Base-by-base conservation (phyloP, 305 asterid species). In the Stenogyne calaminthoides region DNA sequence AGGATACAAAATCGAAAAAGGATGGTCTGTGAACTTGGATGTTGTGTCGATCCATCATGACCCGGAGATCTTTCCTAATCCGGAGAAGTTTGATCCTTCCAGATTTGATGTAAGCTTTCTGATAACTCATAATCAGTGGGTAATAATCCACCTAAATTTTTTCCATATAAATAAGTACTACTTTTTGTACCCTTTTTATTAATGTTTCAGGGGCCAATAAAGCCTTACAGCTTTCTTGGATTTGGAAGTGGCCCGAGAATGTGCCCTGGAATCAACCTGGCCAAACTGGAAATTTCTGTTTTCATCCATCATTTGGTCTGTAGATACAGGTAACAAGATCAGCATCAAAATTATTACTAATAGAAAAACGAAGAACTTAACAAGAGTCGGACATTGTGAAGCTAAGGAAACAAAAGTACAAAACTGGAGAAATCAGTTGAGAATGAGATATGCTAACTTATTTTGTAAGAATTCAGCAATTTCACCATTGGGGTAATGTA, bases 251-350 rank as follows among this genome's bases (percentile, higher is more conserved):
- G 97, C 78, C 96, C 91, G 0, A 80, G 95, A 22, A 89, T 88
- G 96, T 88, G 97, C 70, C 97, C 97, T 27, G 96, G 97, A 83
- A 91, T 91, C 75, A 87, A 89, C 89, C 87, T 91, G n/a, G 96
- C 96, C 67, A 91, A 88, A 80, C 78, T 88, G 73, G 96, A 89
- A 81, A 88, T 91, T 10, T 89, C 73, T 63, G 72, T 88, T 67
- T 89, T 91, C 84, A 77, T 91, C 72, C 97, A 91, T 78, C 93
- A 91, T 71, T 79, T 89, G 60, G 88, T 91, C 74, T 79, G 91
- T 92, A 87, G 88, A 91, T 89, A 88, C 82, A 86, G 78, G 96
- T 84, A 85, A 63, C 65, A 62, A 22, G 56, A 14, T 66, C 59
- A 6, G 46, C 6, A 44, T 47, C 18, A 4, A n/a, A 66, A 71